Conservation (phyloP, 2,329 filamentous ascomycete genomes). For the Purpureocillium takamizusanense region DNA sequence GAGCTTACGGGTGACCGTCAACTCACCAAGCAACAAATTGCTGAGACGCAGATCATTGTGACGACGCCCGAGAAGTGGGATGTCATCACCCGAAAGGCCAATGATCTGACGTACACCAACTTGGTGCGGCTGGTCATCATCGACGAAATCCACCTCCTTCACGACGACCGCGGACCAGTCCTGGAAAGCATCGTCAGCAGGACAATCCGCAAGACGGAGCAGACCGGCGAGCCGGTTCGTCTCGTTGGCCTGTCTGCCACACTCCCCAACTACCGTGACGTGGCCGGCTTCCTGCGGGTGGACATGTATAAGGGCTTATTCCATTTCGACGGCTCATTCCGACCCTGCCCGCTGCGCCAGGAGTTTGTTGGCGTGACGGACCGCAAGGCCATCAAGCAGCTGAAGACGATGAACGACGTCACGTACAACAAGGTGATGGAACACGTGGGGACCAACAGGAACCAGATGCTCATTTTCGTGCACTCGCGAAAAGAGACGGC, state of each 20-base stretch:
- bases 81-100: conserved; percentile 95
- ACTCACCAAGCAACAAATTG: conserved; percentile 96
- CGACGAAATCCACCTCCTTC: conserved; percentile 94
- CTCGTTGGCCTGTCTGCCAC: conserved; percentile 91
- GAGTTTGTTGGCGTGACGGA: conserved; percentile 97
- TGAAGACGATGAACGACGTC: conserved; percentile 99
- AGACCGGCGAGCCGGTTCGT: conserved; percentile 87
- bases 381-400: conserved; percentile 95
- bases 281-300: conserved; percentile 88
- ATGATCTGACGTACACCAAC: conserved; percentile 92
- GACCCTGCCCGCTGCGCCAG: conserved; percentile 89
- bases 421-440: conserved; percentile 97
- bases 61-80: conserved; percentile 99
- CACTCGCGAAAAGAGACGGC: conserved; percentile 97
- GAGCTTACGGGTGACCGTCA: conserved; percentile 96
- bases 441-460: conserved; percentile 83
- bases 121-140: conserved; percentile 95
- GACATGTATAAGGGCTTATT: conserved; percentile 80
- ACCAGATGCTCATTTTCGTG: conserved; percentile 98
- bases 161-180: conserved; percentile 94
- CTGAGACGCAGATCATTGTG: conserved; percentile 95
- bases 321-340: conserved; percentile 90
- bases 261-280: conserved; percentile 91
- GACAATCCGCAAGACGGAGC: conserved; percentile 86
- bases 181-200: conserved; percentile 93